Base-by-base conservation (phyloP, 805 yeast species). In the Ogataea pilisensis region DNA sequence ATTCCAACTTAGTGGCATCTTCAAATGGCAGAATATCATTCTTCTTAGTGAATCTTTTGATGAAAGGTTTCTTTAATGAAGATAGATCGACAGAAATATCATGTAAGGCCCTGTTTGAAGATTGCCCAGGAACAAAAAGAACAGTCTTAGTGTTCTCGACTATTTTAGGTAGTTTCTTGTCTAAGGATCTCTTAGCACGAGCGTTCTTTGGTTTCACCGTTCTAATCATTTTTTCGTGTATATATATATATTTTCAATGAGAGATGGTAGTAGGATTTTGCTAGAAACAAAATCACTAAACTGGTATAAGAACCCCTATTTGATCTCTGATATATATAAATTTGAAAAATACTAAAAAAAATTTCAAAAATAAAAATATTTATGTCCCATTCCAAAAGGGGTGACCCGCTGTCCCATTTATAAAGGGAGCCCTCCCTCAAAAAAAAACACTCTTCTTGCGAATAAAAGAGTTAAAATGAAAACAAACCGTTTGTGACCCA, bases 11-110 rank as follows among this genome's bases (percentile, higher is more conserved):
- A 2, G 83, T 55, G 12, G 87, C 75, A 60, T 93, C 98, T 65
- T 93, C 99, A 64, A 93, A 93, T 13, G 99, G 98, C 51, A 83
- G 75, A 46, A 91, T 73, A 34, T 87, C 91, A 58, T 93, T 93
- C 70, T 88, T 90, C 65, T 85, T 87, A 42, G 79, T 73, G 60
- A 93, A 91, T 58, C 95, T 79, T 65, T 88, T 88, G 49, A 82
- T 80, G 51, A 78, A 81, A 22, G 99, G 99, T 64, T 91, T 89
- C 66, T 93, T 93, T 60, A 91, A 69, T 3, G 95, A 88, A 68
- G 89, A 73, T 48, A 93, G 66, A 65, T 93, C 98, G 40, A 85
- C 82, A 80, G 85, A 82, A 28, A 86, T 84, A 66, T 90, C 96
- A 60, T 89, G 96, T 34, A 89, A 70, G 8, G 84, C 66, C 61